Conservation (phyloP, 1,284 basidiomycete species). For the Ceratobasidium sp. region DNA sequence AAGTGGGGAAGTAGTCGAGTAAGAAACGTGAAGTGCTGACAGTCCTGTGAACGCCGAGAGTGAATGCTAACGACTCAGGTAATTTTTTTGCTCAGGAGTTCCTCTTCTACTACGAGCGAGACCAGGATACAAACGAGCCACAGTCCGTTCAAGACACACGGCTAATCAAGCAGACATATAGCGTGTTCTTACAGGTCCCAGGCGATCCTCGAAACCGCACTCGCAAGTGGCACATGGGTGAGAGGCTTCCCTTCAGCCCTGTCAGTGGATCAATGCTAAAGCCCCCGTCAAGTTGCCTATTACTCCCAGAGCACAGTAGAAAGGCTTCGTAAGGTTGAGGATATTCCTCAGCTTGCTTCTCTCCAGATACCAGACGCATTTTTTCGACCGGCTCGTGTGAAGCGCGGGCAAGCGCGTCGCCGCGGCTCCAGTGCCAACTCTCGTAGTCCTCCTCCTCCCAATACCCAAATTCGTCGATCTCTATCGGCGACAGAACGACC, state of each 20-base stretch:
- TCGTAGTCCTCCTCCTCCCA: neutral
- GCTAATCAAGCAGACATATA: conserved; percentile 40
- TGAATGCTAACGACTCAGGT: neutral
- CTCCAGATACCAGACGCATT: conserved; percentile 22
- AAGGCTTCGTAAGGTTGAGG: conserved; percentile 23
- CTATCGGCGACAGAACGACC: neutral
- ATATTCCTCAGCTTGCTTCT: conserved; percentile 25
- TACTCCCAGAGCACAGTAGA: conserved; percentile 34
- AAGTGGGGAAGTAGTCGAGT: conserved; percentile 46
- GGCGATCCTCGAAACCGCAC: conserved; percentile 14
- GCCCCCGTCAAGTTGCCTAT: conserved; percentile 20
- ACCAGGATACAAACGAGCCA: conserved; percentile 35
- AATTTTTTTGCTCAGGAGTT: conserved; percentile 18
- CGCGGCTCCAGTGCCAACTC: conserved; percentile 12
- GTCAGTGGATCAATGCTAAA: conserved; percentile 5
- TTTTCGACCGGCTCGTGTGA: conserved; percentile 33
- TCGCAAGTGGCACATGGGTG: conserved; percentile 45
- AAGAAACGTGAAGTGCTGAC: conserved; percentile 20
- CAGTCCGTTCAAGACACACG: conserved; percentile 25
- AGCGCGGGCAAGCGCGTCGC: conserved; percentile 21
- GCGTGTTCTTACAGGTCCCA: conserved; percentile 27
- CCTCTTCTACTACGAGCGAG: conserved; percentile 42
- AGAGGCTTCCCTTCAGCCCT: conserved; percentile 1
- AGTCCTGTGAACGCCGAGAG: neutral
- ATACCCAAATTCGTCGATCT: neutral